Conservation (phyloP, 305 asterid genomes). For the Fraxinus greggii region DNA sequence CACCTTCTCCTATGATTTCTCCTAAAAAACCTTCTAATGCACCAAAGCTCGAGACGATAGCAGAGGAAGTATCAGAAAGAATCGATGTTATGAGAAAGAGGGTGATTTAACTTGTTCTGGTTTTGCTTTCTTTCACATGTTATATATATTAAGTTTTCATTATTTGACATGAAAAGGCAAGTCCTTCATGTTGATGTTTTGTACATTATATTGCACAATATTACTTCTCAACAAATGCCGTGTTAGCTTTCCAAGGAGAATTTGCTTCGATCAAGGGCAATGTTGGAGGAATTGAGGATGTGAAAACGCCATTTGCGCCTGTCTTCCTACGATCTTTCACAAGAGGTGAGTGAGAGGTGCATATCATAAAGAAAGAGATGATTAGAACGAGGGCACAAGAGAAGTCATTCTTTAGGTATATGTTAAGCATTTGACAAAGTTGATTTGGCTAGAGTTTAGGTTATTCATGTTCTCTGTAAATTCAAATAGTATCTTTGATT, state of each 20-base stretch:
- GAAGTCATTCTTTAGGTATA: background rate
- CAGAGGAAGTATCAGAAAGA: constrained; percentile 32
- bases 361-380: background rate
- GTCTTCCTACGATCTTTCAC: background rate
- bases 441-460: background rate
- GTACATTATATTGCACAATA: background rate
- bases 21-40: constrained; percentile 37
- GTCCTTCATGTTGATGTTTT: background rate
- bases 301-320: background rate
- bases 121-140: constrained; percentile 29
- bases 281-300: background rate
- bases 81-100: constrained; percentile 6
- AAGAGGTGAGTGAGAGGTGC: background rate
- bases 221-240: background rate
- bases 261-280: background rate
- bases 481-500: background rate
- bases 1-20: constrained; percentile 38
- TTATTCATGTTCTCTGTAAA: background rate
- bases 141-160: constrained; percentile 21
- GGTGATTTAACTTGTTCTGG: constrained; percentile 23
- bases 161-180: constrained; percentile 19
- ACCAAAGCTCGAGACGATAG: constrained; percentile 39
- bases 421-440: background rate
- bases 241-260: background rate
- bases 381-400: background rate